Percentiles rank a stretch among this genome's conserved stretches.
Conservation (phyloP, 495 filamentous ascomycete genomes). For the Penicillium verhagenii region DNA sequence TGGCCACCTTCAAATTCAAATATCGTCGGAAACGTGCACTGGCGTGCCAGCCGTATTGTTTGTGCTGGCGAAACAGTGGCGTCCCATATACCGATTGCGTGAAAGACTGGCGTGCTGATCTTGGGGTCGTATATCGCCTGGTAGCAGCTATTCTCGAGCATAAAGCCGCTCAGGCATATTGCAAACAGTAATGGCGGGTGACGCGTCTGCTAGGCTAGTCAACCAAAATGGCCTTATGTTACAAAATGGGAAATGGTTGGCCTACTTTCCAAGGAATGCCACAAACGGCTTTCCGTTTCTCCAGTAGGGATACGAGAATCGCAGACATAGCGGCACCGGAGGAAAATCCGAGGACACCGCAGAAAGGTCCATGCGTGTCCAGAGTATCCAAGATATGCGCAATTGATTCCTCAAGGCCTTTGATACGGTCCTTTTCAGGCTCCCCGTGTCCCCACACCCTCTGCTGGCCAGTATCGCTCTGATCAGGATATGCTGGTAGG, state of each 20-base stretch:
- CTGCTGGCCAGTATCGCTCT: not conserved
- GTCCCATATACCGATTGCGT: not conserved
- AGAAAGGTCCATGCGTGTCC: not conserved
- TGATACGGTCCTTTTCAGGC: not conserved
- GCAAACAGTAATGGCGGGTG: not conserved
- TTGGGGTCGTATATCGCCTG: not conserved
- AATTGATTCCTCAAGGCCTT: not conserved
- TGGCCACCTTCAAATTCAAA: not conserved
- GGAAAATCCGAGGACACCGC: not conserved
- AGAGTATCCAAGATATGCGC: not conserved
- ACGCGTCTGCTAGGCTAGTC: too few relatives aligned
- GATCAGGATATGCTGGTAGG: not conserved
- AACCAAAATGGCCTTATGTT: too few relatives aligned
- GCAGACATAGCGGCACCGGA: not conserved
- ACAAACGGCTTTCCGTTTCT: not conserved
- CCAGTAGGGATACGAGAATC: not conserved
- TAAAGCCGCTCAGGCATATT: not conserved
- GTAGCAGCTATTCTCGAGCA: not conserved
- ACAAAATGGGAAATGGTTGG: too few relatives aligned
- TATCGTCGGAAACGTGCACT: not conserved
- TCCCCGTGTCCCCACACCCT: not conserved
- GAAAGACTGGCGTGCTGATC: not conserved
- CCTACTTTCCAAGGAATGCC: not conserved
- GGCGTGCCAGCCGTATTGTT: not conserved
- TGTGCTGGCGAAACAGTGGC: not conserved